A percentile compares a stretch with the other conserved stretches of the same genome.
Conservation (phyloP, 1,284 basidiomycete species). For the Bjerkandera adusta region DNA sequence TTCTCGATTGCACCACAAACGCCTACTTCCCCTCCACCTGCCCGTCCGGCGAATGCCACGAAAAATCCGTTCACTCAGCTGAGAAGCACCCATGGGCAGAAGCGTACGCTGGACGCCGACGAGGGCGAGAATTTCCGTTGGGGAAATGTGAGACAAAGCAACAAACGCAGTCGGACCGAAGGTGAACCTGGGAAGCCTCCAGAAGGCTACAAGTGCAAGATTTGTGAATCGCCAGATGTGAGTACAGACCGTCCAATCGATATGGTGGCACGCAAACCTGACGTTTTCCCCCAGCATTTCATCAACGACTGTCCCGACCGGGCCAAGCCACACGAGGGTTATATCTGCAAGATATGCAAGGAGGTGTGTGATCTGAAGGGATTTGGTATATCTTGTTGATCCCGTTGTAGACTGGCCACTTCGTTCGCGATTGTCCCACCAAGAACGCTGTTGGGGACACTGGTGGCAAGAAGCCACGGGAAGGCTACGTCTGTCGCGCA, state of each 20-base stretch:
- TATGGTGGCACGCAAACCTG: not conserved
- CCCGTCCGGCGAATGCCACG: constrained; percentile 65
- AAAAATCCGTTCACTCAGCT: constrained; percentile 67
- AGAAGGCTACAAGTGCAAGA: constrained; percentile 70
- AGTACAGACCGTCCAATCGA: constrained; percentile 12
- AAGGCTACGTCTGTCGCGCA: constrained; percentile 85
- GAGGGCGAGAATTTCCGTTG: constrained; percentile 67
- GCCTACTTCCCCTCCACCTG: constrained; percentile 30
- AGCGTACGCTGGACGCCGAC: constrained; percentile 43
- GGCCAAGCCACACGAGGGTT: constrained; percentile 75
- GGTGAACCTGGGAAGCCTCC: constrained; percentile 58
- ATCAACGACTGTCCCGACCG: constrained; percentile 74
- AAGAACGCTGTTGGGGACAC: constrained; percentile 73
- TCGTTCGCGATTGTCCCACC: constrained; percentile 84
- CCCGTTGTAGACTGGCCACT: constrained; percentile 65
- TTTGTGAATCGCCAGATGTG: constrained; percentile 76
- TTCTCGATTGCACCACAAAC: constrained; percentile 56
- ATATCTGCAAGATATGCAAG: constrained; percentile 84
- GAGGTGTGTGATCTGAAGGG: constrained; percentile 45
- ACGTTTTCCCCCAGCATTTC: constrained; percentile 54
- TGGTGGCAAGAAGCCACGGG: constrained; percentile 73
- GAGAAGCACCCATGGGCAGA: constrained; percentile 35
- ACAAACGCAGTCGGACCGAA: constrained; percentile 52
- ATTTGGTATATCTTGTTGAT: constrained; percentile 11
- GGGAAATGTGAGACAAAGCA: constrained; percentile 50